These are phyloP conservation scores for Amanita brunnescens DNA, from an alignment of 768 basidiomycete species.

Conservation along the genomic window DNA sequence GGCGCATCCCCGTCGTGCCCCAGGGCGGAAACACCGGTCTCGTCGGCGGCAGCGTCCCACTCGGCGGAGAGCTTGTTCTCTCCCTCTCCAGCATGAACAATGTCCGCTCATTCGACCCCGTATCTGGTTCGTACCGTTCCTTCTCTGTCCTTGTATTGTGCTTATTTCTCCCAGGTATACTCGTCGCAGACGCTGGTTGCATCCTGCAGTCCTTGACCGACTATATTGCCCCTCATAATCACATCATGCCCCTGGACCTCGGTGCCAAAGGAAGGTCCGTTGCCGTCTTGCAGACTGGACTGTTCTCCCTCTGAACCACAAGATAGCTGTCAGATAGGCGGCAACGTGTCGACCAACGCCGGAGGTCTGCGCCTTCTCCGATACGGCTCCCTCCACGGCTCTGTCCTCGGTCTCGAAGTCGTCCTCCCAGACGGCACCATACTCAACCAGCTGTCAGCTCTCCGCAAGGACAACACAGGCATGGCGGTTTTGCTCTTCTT, in stretches of 20 bases:
- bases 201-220: slow-evolving; percentile 84
- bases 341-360: slow-evolving; percentile 95
- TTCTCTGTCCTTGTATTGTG: slow-evolving; percentile 7
- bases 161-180: slow-evolving; percentile 48
- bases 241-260: slow-evolving; percentile 95
- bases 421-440: slow-evolving; percentile 92
- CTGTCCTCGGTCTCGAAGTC: slow-evolving; percentile 91
- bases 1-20: slow-evolving; percentile 84
- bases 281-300: neutral
- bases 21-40: slow-evolving; percentile 99
- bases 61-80: slow-evolving; percentile 81
- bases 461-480: slow-evolving; percentile 98
- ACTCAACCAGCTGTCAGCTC: slow-evolving; percentile 77
- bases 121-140: slow-evolving; percentile 53
- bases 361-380: slow-evolving; percentile 92
- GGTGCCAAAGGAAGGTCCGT: slow-evolving; percentile 90
- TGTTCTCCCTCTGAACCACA: neutral
- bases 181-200: slow-evolving; percentile 92
- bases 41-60: slow-evolving; percentile 89
- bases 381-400: slow-evolving; percentile 92
- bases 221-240: slow-evolving; percentile 76
- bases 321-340: slow-evolving; percentile 89
- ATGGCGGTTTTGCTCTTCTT: slow-evolving; percentile 11
- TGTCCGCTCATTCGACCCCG: slow-evolving; percentile 75
- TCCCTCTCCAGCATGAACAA: slow-evolving; percentile 76